Evolutionary conservation across 73 alveolate species (phyloP), one percentile per base, ranked within the genome.

Genomic region (Breviolum minutum): DNA sequence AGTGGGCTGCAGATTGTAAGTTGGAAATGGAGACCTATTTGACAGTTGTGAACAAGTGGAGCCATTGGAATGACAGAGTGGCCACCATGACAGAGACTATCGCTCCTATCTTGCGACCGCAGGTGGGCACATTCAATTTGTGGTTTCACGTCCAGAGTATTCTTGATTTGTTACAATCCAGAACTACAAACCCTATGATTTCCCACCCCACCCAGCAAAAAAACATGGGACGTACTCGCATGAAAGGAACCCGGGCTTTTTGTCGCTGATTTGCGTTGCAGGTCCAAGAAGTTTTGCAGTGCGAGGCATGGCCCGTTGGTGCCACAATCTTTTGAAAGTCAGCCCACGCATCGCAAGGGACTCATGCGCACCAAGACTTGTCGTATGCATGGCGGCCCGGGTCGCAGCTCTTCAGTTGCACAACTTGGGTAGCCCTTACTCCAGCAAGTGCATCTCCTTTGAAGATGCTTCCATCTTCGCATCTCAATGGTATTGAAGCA

Each of bases 321-420:
- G 87, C 87, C 87, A 79, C 87, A 24, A 79, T 79, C 87, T 79
- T 79, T 30, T 66, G 87, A 16, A 79, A 79, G 63, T 79, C 87
- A 11, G 61, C 62, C 26, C 66, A 79, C 16, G 87, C 66, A 20
- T 30, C 87, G 17, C 61, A 63, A 8, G 87, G 87, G 26, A 79
- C 87, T 26, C 87, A 79, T 27, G 87, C 87, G 64, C 87, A 79
- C 30, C 87, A 79, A 27, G 87, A 79, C 63, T 79, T 79, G 87
- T 79, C 87, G 64, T 79, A 79, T 27, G 87, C 87, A 10, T 79
- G 87, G 87, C 87, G 87, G 8, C 87, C 87, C 0, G 87, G 87
- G 22, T 79, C 87, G 5, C 87, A 79, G 63, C 87, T 79, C 87
- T 79, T 79, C 24, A 79, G 87, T 63, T 79, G 87, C 87, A 79